Evolutionary conservation across 352 stramenopile species (phyloP), one percentile per base, ranked within the genome.

Genomic region (Pythium utonaiense): DNA sequence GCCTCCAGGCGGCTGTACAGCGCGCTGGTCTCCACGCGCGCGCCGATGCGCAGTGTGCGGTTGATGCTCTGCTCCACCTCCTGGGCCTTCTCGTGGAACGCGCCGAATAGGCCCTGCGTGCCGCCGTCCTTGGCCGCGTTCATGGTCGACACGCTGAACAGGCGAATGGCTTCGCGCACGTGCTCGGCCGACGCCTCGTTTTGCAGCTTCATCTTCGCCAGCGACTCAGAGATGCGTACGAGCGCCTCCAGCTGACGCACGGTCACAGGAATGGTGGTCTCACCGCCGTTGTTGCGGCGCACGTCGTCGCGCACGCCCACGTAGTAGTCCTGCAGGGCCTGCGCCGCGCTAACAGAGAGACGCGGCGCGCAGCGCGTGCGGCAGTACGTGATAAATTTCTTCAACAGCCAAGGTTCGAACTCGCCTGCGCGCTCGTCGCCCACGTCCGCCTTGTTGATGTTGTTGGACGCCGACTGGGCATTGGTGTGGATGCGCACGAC

Each of bases 101-200:
- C 69, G 17, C 82, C 78, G 57, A 94, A 91, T 5, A 94, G 58
- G 17, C 84, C 85, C 31, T 95, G 83, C 3, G 83, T 95, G 27
- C 83, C 83, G 62, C 96, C 96, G 38, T 91, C 86, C 30, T 96
- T 91, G 40, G 97, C 97, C 0, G 97, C 97, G 40, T 98, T 96
- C 91, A 99, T 98, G 6, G 97, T 99, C 62, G 95, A 98, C 24
- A 99, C 96, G 62, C 94, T 98, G 71, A 99, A 99, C 14, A 99
- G 75, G 1, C 97, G 93, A 36, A 99, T 86, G 0, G 97, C 97
- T 67, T 99, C 97, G 13, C 92, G 88, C 41, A 99, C 97, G 71
- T 99, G 83, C n/a, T 87, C 80, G 27, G 72, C 71, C 27, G 70
- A 79, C 3, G 89, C 89, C 59, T 96, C 85, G 38, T 80, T 91